Conservation (phyloP, 2,329 filamentous ascomycete species). For the Emydomyces testavorans region DNA sequence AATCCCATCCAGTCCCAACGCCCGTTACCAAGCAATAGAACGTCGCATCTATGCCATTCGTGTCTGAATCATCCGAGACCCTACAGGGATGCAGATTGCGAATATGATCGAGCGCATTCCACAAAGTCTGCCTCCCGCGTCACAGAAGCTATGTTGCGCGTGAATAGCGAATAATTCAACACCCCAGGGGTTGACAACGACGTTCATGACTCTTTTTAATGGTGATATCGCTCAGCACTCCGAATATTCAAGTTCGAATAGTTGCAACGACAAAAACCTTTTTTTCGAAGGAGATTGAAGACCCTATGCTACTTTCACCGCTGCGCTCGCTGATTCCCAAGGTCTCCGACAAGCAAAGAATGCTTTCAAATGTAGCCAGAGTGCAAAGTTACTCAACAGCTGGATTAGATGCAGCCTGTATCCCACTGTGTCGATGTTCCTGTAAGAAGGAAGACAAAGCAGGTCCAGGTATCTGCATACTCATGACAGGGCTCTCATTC, state of each 20-base stretch:
- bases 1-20: neutral
- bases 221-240: too few relatives aligned
- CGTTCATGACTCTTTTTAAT: too few relatives aligned
- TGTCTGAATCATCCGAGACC: neutral
- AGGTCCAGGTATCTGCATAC: constrained; percentile 19
- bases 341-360: constrained; percentile 10
- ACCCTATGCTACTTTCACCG: constrained; percentile 36
- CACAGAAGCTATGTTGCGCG: neutral
- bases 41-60: neutral
- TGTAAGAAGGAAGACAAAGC: constrained; percentile 30
- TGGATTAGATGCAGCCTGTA: constrained; percentile 1
- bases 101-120: neutral
- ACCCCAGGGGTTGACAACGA: too few relatives aligned
- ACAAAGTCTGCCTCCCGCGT: neutral
- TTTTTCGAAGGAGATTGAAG: constrained; percentile 12
- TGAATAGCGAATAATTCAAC: too few relatives aligned
- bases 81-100: too few relatives aligned
- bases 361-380: constrained; percentile 1
- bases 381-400: neutral
- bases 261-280: neutral
- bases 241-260: neutral
- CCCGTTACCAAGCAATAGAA: neutral
- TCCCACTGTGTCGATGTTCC: neutral
- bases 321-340: constrained; percentile 43
- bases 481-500: constrained; percentile 48